Evolutionary conservation across 1,284 basidiomycete genomes (phyloP).

Genomic region (Psilocybe mexicana): DNA sequence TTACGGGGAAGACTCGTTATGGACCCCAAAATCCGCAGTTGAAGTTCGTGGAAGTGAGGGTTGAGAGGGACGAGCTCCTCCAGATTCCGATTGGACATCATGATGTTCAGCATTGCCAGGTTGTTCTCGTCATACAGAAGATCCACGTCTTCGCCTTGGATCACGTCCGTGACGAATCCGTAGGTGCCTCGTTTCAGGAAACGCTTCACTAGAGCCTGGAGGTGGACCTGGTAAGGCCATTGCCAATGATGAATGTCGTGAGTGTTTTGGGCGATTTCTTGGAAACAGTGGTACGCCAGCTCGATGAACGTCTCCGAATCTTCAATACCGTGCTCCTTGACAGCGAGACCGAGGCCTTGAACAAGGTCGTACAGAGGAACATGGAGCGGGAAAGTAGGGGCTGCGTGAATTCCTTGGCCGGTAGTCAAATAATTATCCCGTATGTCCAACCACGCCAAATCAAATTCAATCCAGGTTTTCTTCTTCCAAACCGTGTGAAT

Average conservation of each 20-base stretch:
- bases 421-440: conserved; percentile 13
- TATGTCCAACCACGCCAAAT: conserved; percentile 12
- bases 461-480: conserved; percentile 12
- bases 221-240: conserved; percentile 9
- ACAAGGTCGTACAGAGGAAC: conserved; percentile 12
- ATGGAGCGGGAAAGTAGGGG: conserved; percentile 10
- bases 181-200: conserved; percentile 8
- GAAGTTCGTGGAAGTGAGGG: conserved; percentile 12
- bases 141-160: conserved; percentile 6
- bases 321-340: conserved; percentile 10
- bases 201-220: conserved; percentile 11
- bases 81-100: conserved; percentile 10
- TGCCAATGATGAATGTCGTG: conserved; percentile 15
- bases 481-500: conserved; percentile 8
- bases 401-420: conserved; percentile 9
- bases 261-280: conserved; percentile 11
- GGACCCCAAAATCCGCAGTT: conserved; percentile 8
- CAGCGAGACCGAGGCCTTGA: conserved; percentile 4
- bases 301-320: conserved; percentile 8
- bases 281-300: conserved; percentile 9
- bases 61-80: conserved; percentile 8
- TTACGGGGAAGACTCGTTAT: neutral
- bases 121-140: conserved; percentile 10
- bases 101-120: conserved; percentile 9
- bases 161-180: conserved; percentile 9